Evolutionary conservation across 345 rosid species (phyloP).

Genomic region (Euphorbia lathyris): DNA sequence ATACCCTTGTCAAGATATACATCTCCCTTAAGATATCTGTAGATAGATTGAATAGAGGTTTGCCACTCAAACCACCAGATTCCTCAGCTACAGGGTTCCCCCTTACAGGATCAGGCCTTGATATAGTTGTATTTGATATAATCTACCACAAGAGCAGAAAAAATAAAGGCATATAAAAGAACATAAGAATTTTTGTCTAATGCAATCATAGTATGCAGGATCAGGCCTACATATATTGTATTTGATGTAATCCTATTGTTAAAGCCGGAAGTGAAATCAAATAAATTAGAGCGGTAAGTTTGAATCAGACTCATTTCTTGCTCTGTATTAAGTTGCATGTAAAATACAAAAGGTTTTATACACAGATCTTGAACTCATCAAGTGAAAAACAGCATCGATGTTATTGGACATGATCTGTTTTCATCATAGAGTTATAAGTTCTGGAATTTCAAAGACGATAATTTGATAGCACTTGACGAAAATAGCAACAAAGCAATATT

Average conservation of each 20-base stretch:
- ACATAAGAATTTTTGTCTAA: background rate
- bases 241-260: constrained; percentile 67
- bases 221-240: constrained; percentile 81
- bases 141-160: constrained; percentile 39
- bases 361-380: background rate
- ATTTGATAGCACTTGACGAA: background rate
- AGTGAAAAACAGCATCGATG: background rate
- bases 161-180: constrained; percentile 1
- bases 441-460: background rate
- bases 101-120: constrained; percentile 70
- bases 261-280: background rate
- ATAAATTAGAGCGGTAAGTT: background rate
- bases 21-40: constrained; percentile 78
- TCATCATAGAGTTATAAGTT: background rate
- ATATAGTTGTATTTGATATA: constrained; percentile 87
- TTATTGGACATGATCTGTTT: background rate
- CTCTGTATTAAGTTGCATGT: background rate
- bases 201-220: constrained; percentile 17
- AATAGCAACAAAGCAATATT: background rate
- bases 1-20: constrained; percentile 90
- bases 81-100: constrained; percentile 58
- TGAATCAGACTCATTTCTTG: background rate
- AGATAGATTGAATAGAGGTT: constrained; percentile 75
- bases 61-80: constrained; percentile 90
- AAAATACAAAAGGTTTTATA: background rate